Evolutionary conservation across 352 stramenopile species (phyloP), one percentile per base, ranked within the genome.

Genomic region (Pelagophyceae sp.): DNA sequence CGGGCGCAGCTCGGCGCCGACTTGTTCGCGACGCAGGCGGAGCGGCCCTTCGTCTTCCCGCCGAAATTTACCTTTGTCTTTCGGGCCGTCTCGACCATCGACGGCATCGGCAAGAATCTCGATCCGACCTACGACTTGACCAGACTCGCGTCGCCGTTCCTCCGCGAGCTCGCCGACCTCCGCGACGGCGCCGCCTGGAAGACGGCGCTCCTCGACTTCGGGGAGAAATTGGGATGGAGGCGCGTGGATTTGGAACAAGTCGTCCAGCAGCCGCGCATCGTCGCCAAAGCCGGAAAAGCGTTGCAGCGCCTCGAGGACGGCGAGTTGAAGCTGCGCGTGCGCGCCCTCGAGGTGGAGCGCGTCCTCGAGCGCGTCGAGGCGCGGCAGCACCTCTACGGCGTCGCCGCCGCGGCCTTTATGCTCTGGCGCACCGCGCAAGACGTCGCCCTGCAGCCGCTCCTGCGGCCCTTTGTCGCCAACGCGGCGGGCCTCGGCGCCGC

Each of bases 51-150:
- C 54, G 86, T 93, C 45, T 94, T 95, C 72, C 90, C 90, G 70
- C 87, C 90, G 1, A 92, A 88, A 23, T 94, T 91, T 85, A 95
- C 90, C 0, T 95, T 95, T 84, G 89, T 95, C 35, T 89, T 95
- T 51, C 84, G 90, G 38, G 90, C 90, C 1, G 92, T 95, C 78
- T 92, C 92, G 72, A 90, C 87, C 25, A 75, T 95, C 19, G 90
- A 95, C 83, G 90, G 90, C 58, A 94, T 95, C 78, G 90, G 90
- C 64, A 95, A 95, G 79, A 91, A 84, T 25, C 79, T 95, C 54
- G 89, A 94, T 77, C 83, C 83, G 60, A 87, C 87, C 29, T 95
- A 93, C 81, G 90, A 95, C 80, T 80, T 94, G 70, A 93, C 89
- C 17, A 82, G 85, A 74, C 86, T 95, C 32, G 90, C 87, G 60